These are phyloP conservation scores for Penicillium frequentans DNA, from an alignment of 2,329 filamentous ascomycete genomes.

Conservation along the genomic window DNA sequence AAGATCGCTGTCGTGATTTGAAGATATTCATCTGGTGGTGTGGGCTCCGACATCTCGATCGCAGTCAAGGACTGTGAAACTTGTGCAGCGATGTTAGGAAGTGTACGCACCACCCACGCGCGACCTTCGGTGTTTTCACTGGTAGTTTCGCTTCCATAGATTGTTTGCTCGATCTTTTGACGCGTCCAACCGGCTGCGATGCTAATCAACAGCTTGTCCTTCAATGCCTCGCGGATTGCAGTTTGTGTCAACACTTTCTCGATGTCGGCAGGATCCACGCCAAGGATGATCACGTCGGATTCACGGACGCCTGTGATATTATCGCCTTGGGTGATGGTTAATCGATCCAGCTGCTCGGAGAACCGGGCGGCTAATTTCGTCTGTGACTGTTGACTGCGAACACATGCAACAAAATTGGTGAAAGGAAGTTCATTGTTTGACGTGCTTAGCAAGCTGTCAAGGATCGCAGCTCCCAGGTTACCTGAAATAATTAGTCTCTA, in stretches of 20 bases:
- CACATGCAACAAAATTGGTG: slow-evolving; percentile 43
- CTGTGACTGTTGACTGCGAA: slow-evolving; percentile 41
- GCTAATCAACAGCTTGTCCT: slow-evolving; percentile 52
- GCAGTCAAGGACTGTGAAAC: slow-evolving; percentile 49
- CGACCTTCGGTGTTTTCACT: slow-evolving; percentile 4
- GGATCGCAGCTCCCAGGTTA: slow-evolving; percentile 41
- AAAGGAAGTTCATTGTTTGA: slow-evolving; percentile 23
- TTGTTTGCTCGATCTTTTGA: slow-evolving; percentile 37
- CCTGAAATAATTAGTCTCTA: slow-evolving; percentile 23
- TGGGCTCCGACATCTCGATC: slow-evolving; percentile 49
- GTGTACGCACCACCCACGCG: slow-evolving; percentile 40
- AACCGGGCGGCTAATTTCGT: slow-evolving; percentile 35
- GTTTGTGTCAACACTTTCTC: slow-evolving; percentile 37
- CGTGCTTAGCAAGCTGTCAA: slow-evolving; percentile 33
- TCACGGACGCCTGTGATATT: slow-evolving; percentile 35
- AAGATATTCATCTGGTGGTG: slow-evolving; percentile 43
- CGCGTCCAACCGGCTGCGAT: slow-evolving; percentile 53
- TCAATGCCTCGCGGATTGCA: slow-evolving; percentile 41
- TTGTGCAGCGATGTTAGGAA: slow-evolving; percentile 49
- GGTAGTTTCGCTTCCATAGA: slow-evolving; percentile 30
- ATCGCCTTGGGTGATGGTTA: slow-evolving; percentile 37
- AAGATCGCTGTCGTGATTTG: slow-evolving; percentile 49
- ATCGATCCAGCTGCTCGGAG: slow-evolving; percentile 26
- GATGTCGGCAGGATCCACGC: slow-evolving; percentile 49
- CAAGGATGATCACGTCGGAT: slow-evolving; percentile 49